These are phyloP conservation scores for Plasmopara muralis DNA, from an alignment of 352 stramenopile species.

Conservation along the genomic window DNA sequence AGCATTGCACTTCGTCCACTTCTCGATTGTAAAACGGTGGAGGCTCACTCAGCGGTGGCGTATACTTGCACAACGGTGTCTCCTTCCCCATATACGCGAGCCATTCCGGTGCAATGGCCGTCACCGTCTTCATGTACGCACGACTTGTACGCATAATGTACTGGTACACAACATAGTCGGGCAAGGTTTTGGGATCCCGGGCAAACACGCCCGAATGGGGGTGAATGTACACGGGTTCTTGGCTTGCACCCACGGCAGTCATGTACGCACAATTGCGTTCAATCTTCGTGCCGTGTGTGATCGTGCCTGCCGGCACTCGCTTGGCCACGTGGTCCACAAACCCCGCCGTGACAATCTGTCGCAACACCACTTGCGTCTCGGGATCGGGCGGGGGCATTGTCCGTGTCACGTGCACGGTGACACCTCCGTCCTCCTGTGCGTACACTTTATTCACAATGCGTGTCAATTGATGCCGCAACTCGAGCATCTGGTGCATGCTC, in stretches of 20 bases:
- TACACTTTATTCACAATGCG: conserved; percentile 76
- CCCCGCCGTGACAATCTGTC: conserved; percentile 71
- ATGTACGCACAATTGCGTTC: conserved; percentile 80
- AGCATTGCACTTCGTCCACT: conserved; percentile 69
- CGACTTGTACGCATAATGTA: conserved; percentile 68
- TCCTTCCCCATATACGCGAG: conserved; percentile 79
- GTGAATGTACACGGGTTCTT: conserved; percentile 79
- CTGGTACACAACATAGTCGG: conserved; percentile 71
- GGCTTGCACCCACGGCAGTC: conserved; percentile 42
- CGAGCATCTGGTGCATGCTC: conserved; percentile 85
- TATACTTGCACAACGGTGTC: conserved; percentile 69
- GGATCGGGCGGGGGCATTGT: conserved; percentile 63
- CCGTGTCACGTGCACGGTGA: conserved; percentile 40
- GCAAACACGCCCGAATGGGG: conserved; percentile 80
- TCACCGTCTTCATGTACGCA: conserved; percentile 96
- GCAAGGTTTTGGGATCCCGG: conserved; percentile 53
- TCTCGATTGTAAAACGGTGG: conserved; percentile 49
- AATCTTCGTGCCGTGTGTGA: conserved; percentile 76
- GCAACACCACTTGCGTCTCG: conserved; percentile 48
- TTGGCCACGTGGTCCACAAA: conserved; percentile 83
- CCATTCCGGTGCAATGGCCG: conserved; percentile 96
- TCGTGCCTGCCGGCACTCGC: conserved; percentile 56
- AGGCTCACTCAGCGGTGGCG: conserved; percentile 48
- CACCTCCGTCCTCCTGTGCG: conserved; percentile 31
- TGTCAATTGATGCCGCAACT: conserved; percentile 78